These are phyloP conservation scores for Funneliformis mosseae DNA, from an alignment of 192 early-diverging fungal species.

Conservation along the genomic window DNA sequence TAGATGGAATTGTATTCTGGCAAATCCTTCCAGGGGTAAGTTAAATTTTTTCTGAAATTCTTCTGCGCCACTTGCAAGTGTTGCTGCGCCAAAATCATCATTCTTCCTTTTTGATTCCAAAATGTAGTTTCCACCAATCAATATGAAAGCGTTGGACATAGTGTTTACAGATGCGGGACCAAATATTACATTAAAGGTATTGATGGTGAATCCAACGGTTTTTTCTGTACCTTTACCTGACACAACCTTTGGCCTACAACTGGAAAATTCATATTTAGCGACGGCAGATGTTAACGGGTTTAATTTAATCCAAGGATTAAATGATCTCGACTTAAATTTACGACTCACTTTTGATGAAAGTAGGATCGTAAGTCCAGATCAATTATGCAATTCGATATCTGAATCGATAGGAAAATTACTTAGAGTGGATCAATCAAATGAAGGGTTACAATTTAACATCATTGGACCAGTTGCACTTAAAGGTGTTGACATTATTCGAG, in stretches of 20 bases:
- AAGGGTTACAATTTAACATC: background rate
- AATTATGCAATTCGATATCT: conserved; percentile 4
- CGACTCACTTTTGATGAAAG: background rate
- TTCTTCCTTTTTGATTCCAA: background rate
- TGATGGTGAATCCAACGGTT: background rate
- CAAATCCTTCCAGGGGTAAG: background rate
- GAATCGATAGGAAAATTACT: background rate
- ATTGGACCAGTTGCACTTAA: background rate
- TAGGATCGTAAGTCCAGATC: background rate
- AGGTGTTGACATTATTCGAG: background rate
- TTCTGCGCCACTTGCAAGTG: background rate
- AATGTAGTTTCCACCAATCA: conserved; percentile 6
- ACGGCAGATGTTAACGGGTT: background rate
- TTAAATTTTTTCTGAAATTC: background rate
- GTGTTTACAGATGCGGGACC: background rate
- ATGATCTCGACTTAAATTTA: background rate
- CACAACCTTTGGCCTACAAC: background rate
- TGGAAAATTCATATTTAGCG: background rate
- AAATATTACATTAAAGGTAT: background rate
- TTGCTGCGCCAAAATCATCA: background rate
- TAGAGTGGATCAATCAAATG: background rate
- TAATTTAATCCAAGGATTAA: background rate
- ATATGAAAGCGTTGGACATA: background rate
- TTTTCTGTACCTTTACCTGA: background rate
- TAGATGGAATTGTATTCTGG: background rate